phyloP scores from a whole-genome alignment of 2,329 filamentous ascomycete species.

The Cercospora beticola region DNA sequence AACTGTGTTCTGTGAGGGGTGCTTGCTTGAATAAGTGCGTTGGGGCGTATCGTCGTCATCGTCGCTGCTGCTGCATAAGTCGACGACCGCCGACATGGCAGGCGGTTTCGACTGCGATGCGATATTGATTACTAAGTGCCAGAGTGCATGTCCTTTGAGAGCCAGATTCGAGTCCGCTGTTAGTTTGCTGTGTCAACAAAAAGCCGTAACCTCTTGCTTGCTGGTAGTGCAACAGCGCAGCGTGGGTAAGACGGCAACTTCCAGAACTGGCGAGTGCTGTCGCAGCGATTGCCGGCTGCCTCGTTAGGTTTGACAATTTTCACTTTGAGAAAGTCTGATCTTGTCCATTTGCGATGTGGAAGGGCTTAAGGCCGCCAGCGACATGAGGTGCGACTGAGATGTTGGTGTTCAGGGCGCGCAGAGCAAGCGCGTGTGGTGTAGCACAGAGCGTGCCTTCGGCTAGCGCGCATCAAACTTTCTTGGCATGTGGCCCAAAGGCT shows the following conservation, averaged over 20 bases:
- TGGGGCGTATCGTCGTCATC: not conserved
- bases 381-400: not conserved
- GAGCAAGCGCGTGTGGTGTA: not conserved
- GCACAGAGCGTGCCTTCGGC: not conserved
- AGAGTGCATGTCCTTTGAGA: not conserved
- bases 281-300: not conserved
- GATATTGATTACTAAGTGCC: not conserved
- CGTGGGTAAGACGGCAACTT: not conserved
- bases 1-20: not conserved
- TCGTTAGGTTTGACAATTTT: not conserved
- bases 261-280: not conserved
- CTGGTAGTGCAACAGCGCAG: not conserved
- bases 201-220: not conserved
- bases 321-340: not conserved
- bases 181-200: not conserved
- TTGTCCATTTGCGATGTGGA: not conserved
- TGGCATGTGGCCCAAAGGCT: not conserved
- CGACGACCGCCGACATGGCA: not conserved
- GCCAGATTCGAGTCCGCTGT: not conserved
- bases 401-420: not conserved
- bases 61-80: not conserved
- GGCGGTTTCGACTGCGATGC: not conserved
- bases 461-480: not conserved
- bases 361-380: not conserved
- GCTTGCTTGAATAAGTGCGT: not conserved